Base-by-base conservation (phyloP, 768 basidiomycete genomes). In the Trametes sanguinea region DNA sequence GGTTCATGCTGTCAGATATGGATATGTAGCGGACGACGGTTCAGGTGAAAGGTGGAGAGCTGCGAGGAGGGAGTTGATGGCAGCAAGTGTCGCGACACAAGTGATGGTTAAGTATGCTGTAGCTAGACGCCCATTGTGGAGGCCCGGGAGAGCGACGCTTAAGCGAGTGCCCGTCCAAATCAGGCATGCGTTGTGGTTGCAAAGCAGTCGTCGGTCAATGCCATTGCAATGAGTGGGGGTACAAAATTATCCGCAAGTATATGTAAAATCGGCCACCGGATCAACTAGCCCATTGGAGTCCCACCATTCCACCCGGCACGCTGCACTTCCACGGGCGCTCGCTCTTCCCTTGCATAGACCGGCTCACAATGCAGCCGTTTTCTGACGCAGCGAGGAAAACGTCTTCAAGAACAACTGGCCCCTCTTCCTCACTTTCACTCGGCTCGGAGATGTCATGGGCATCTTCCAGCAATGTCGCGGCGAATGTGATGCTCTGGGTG, bases 1-100 rank as follows among this genome's bases (percentile, higher is more conserved):
- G 85, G 73, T 94, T 94, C 92, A 94, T 93, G 10, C 14, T 27
- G 57, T 45, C 48, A 3, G 14, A 4, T 1, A 3, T 2, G 6
- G 22, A 22, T 22, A 22, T 16, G n/a, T 17, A 53, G 22, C 22
- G 22, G 17, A 22, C 17, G 16, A 22, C 27, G 51, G 51, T 22
- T 16, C 27, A 29, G 22, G 39, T 53, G 37, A 9, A 10, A 40
- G 39, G 39, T 22, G 22, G 42, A 4, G 29, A 29, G 50, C 14
- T 10, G 27, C 29, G 32, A 35, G 30, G 13, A 35, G 29, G 14
- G 54, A 14, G 14, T 4, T 14, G 40, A n/a, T 11, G 39, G 48
- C 22, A 9, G 37, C 47, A 37, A 37, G 35, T 37, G 35, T 6
- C 6, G 11, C 6, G 35, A 37, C 6, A 37, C 35, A 37, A 37